These are phyloP conservation scores for Solanum aculeatissimum DNA, from an alignment of 305 asterid genomes.

Conservation along the genomic window DNA sequence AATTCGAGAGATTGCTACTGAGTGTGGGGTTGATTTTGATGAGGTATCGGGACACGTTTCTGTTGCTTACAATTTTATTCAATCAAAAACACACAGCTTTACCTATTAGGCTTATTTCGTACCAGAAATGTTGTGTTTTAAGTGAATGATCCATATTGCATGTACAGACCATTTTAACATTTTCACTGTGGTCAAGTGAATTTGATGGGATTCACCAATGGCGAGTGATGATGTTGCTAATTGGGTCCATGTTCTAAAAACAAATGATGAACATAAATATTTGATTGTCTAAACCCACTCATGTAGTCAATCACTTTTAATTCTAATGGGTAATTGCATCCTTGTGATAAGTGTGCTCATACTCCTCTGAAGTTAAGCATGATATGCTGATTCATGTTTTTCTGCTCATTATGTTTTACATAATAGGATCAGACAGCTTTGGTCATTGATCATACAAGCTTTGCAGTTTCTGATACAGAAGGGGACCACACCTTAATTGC, in stretches of 20 bases:
- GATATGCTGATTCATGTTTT: not conserved
- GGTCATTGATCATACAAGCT: slow-evolving; percentile 69
- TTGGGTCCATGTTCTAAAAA: not conserved
- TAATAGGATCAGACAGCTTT: slow-evolving; percentile 60
- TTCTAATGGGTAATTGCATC: not conserved
- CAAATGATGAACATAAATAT: not conserved
- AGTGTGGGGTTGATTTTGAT: slow-evolving; percentile 82
- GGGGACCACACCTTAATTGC: slow-evolving; percentile 75
- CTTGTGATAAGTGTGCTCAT: not conserved
- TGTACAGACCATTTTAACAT: not conserved
- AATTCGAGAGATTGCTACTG: slow-evolving; percentile 58
- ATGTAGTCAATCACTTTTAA: not conserved
- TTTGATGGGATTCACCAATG: not conserved
- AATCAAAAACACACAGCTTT: not conserved
- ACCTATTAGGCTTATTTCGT: not conserved
- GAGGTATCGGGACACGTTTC: slow-evolving; percentile 33
- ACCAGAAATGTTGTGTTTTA: not conserved
- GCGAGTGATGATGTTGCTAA: not conserved
- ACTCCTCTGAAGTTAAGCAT: not conserved
- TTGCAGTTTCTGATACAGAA: slow-evolving; percentile 50
- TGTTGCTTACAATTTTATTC: not conserved
- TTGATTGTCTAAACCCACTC: not conserved
- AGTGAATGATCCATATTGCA: not conserved
- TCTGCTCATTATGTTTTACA: not conserved
- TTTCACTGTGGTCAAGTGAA: not conserved